A percentile compares a stretch with the other conserved stretches of the same genome.
phyloP scores from a whole-genome alignment of 1,284 basidiomycete genomes.

The Pisolithus thermaeus region DNA sequence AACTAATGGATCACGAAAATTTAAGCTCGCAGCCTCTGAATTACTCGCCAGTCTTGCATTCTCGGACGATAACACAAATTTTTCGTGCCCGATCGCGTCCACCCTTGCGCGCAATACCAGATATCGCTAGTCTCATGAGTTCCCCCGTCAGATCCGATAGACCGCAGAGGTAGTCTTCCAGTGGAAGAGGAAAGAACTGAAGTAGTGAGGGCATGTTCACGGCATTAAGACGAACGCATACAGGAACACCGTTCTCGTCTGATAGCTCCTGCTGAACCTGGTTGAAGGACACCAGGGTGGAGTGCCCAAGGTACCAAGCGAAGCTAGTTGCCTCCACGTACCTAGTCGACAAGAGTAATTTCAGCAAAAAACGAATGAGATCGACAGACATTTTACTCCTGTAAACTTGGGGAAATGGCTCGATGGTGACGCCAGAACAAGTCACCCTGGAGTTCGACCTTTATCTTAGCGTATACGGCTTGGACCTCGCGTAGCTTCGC shows the following conservation, averaged over 20 bases:
- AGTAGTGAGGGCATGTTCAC: slow-evolving; percentile 4
- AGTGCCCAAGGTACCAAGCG: slow-evolving; percentile 78
- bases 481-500: slow-evolving; percentile 72
- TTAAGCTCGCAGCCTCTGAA: background rate
- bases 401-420: slow-evolving; percentile 72
- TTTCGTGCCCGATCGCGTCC: slow-evolving; percentile 65
- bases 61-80: slow-evolving; percentile 74
- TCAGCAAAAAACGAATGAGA: background rate
- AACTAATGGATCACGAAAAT: background rate
- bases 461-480: slow-evolving; percentile 56
- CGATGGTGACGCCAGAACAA: slow-evolving; percentile 78
- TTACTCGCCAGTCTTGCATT: slow-evolving; percentile 67
- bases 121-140: slow-evolving; percentile 94
- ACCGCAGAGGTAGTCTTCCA: slow-evolving; percentile 87
- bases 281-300: slow-evolving; percentile 62
- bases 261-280: slow-evolving; percentile 64
- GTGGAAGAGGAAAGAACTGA: slow-evolving; percentile 65
- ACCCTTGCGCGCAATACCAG: slow-evolving; percentile 62
- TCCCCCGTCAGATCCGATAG: slow-evolving; percentile 94
- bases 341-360: slow-evolving; percentile 18
- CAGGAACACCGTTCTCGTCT: slow-evolving; percentile 53
- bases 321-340: slow-evolving; percentile 94
- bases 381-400: slow-evolving; percentile 45
- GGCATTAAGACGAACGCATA: slow-evolving; percentile 32
- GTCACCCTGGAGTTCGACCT: slow-evolving; percentile 62